Percentiles rank a stretch among this genome's conserved stretches.
These are phyloP conservation scores for Lentinula boryana DNA, from an alignment of 768 basidiomycete genomes.

Conservation along the genomic window DNA sequence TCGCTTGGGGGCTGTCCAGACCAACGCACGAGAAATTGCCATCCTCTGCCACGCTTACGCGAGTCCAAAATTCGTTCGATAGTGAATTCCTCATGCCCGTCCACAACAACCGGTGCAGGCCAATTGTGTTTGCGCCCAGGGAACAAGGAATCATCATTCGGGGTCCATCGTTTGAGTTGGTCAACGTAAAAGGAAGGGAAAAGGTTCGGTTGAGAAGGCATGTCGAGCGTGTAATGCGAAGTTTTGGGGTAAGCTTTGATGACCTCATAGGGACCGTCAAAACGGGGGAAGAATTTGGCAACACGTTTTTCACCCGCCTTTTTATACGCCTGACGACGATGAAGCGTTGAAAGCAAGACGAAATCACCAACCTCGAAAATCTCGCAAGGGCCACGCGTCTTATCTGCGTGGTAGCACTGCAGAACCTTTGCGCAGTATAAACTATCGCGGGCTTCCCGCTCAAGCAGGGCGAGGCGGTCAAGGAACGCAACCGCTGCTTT, in stretches of 20 bases:
- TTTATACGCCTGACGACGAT: conserved; percentile 25
- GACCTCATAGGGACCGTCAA: conserved; percentile 23
- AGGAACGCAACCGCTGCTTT: background rate
- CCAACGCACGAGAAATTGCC: conserved; percentile 20
- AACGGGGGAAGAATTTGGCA: conserved; percentile 36
- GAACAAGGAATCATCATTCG: conserved; percentile 19
- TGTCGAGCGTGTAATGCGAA: conserved; percentile 9
- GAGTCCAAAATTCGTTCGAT: conserved; percentile 17
- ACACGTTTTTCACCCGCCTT: conserved; percentile 20
- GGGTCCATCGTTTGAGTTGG: conserved; percentile 10
- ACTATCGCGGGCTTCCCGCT: conserved; percentile 25
- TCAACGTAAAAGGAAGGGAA: conserved; percentile 23
- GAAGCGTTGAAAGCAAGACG: conserved; percentile 28
- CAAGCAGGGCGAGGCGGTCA: background rate
- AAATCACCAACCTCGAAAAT: conserved; percentile 24
- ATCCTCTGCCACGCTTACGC: conserved; percentile 15
- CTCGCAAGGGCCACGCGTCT: conserved; percentile 13
- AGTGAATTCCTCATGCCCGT: conserved; percentile 12
- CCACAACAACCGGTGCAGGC: conserved; percentile 10
- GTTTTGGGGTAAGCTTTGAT: conserved; percentile 4
- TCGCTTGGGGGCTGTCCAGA: conserved; percentile 10
- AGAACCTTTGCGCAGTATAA: conserved; percentile 18
- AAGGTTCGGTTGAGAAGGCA: conserved; percentile 12
- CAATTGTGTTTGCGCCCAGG: conserved; percentile 11
- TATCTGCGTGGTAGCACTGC: conserved; percentile 26